phyloP scores from a whole-genome alignment of 192 early-diverging fungal species.

The Rhizophagus clarus region DNA sequence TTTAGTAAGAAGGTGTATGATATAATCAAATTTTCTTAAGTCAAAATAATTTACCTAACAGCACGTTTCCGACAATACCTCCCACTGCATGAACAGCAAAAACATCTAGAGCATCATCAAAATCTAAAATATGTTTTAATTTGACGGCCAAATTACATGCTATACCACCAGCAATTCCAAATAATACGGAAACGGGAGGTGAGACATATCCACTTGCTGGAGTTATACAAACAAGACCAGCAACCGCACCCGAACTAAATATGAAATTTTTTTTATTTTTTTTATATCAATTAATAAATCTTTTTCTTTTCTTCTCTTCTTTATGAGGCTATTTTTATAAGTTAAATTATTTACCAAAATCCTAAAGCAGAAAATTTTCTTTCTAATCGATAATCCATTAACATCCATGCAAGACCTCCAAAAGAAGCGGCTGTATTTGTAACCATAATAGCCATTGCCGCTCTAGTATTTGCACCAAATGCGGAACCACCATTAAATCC shows the following conservation, averaged over 20 bases:
- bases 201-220: slow-evolving; percentile 88
- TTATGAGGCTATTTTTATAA: no score
- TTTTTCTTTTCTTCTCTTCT: no score
- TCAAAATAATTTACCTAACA: slow-evolving; percentile 31
- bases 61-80: slow-evolving; percentile 78
- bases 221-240: slow-evolving; percentile 94
- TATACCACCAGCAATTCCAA: slow-evolving; percentile 72
- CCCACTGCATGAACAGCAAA: slow-evolving; percentile 89
- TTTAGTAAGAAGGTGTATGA: neutral
- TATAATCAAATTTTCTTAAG: neutral
- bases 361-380: slow-evolving; percentile 89
- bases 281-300: no score
- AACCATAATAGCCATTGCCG: slow-evolving; percentile 83
- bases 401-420: slow-evolving; percentile 83
- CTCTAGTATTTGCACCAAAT: slow-evolving; percentile 78
- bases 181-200: slow-evolving; percentile 77
- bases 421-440: slow-evolving; percentile 87
- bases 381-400: slow-evolving; percentile 76
- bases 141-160: slow-evolving; percentile 81
- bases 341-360: slow-evolving; percentile 52
- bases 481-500: slow-evolving; percentile 95
- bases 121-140: slow-evolving; percentile 82
- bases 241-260: slow-evolving; percentile 81
- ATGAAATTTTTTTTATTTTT: neutral
- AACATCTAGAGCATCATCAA: slow-evolving; percentile 92